Base-by-base conservation (phyloP, 1,139 yeast genomes). In the Taphrina wiesneri region DNA sequence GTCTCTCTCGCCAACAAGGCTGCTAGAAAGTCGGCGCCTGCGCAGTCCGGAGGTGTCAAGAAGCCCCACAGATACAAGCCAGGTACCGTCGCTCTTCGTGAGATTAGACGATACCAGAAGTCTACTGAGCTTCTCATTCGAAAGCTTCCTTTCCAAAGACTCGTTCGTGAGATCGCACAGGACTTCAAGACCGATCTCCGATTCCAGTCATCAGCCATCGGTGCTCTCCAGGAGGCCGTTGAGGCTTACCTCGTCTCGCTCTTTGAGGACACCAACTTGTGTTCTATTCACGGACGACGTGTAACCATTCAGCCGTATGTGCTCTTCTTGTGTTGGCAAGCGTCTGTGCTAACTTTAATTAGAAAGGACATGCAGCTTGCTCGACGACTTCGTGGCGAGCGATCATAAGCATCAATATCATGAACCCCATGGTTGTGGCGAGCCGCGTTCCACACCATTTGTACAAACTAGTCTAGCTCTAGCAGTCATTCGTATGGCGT, bases 41-140 rank as follows among this genome's bases (percentile, higher is more conserved):
- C 96, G 72, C 57, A 59, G 43, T 86, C 97, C 73, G 97, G 97
- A 80, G 98, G 97, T 87, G 97, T 92, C 80, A 92, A 92, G 92
- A 92, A 92, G 86, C 97, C 97, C 74, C 98, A 92, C 90, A 90
- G 98, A 88, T 92, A 91, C 85, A 92, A 91, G 93, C 98, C 98
- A 81, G 98, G 98, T 91, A 92, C 97, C 78, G 97, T 92, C 78
- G 98, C 98, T 76, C 88, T 92, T 79, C 92, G 97, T 88, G 98
- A 92, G 85, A 92, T 92, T 78, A 90, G 97, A 88, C 90, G 97
- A 85, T 92, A 92, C 86, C 97, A 92, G 85, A 92, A 92, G 83
- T 89, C 97, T 72, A 92, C 97, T 77, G 98, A 92, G 82, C 85
- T 92, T 70, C 86, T 92, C 80, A 91, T 92, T 82, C 90, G 98